Percentiles rank a stretch among this genome's conserved stretches.
These are phyloP conservation scores for Phytophthora citrophthora DNA, from an alignment of 352 stramenopile species.

Conservation along the genomic window DNA sequence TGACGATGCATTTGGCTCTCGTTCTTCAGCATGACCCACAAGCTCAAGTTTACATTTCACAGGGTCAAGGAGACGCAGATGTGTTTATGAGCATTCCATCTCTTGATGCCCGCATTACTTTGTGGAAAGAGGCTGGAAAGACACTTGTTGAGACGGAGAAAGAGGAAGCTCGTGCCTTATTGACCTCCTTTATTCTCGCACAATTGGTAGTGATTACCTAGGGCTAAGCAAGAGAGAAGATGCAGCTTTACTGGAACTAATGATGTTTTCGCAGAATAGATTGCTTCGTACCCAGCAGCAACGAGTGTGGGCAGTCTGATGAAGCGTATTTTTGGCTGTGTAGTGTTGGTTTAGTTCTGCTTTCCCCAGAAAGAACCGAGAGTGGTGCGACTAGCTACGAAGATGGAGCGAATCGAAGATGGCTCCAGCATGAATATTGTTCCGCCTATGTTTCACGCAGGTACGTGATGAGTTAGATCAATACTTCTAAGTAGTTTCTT, in stretches of 20 bases:
- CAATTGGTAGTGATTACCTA: slow-evolving; percentile 56
- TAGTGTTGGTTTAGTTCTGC: slow-evolving; percentile 13
- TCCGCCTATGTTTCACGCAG: slow-evolving; percentile 47
- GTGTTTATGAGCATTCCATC: slow-evolving; percentile 85
- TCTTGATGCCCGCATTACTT: slow-evolving; percentile 73
- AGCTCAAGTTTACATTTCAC: slow-evolving; percentile 81
- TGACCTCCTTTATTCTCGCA: slow-evolving; percentile 63
- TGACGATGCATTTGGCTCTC: slow-evolving; percentile 4
- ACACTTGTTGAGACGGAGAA: slow-evolving; percentile 83
- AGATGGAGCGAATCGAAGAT: slow-evolving; percentile 48
- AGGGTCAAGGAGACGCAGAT: slow-evolving; percentile 76
- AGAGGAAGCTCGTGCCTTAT: slow-evolving; percentile 66
- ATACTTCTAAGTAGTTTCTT: not conserved
- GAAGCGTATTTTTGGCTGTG: slow-evolving; percentile 41
- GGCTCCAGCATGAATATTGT: slow-evolving; percentile 38
- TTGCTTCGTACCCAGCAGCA: slow-evolving; percentile 15
- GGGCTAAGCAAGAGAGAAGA: slow-evolving; percentile 23
- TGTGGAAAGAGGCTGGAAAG: slow-evolving; percentile 81
- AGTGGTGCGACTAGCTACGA: not conserved
- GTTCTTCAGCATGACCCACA: slow-evolving; percentile 62
- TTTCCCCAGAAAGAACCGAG: not conserved
- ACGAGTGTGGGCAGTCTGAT: slow-evolving; percentile 18
- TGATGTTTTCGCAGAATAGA: slow-evolving; percentile 30
- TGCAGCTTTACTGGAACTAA: slow-evolving; percentile 9
- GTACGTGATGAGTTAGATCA: slow-evolving; percentile 13